phyloP scores from a whole-genome alignment of 1,139 yeast genomes.

The Kodamaea plutei region DNA sequence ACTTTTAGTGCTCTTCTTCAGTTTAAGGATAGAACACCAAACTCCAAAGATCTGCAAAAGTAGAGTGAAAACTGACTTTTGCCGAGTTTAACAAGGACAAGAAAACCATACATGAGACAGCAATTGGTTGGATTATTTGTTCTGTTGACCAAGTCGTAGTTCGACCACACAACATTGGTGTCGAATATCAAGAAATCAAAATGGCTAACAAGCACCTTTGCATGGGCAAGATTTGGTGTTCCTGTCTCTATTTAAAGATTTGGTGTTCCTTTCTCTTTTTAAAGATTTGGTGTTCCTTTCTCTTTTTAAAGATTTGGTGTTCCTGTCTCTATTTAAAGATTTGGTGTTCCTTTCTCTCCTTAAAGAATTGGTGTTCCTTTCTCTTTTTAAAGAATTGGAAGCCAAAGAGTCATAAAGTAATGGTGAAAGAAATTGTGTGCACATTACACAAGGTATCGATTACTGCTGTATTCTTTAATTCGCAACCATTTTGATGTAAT shows the following conservation, averaged over 20 bases:
- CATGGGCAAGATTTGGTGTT: conserved; percentile 78
- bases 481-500: no score
- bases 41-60: conserved; percentile 88
- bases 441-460: no score
- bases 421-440: conserved; percentile 79
- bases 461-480: no score
- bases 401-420: conserved; percentile 75
- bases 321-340: no score
- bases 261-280: no score
- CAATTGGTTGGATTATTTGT: conserved; percentile 45
- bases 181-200: conserved; percentile 78
- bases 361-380: no score
- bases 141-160: conserved; percentile 76
- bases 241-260: no score
- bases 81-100: conserved; percentile 76
- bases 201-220: conserved; percentile 88
- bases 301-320: no score
- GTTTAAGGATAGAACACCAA: conserved; percentile 89
- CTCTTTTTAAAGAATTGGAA: conserved; percentile 85
- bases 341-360: no score
- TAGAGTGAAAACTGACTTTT: conserved; percentile 84
- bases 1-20: conserved; percentile 69
- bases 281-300: no score
- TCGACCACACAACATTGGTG: conserved; percentile 86
- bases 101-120: conserved; percentile 70